phyloP scores from a whole-genome alignment of 192 early-diverging fungal genomes.

The Entomortierella lignicola region DNA sequence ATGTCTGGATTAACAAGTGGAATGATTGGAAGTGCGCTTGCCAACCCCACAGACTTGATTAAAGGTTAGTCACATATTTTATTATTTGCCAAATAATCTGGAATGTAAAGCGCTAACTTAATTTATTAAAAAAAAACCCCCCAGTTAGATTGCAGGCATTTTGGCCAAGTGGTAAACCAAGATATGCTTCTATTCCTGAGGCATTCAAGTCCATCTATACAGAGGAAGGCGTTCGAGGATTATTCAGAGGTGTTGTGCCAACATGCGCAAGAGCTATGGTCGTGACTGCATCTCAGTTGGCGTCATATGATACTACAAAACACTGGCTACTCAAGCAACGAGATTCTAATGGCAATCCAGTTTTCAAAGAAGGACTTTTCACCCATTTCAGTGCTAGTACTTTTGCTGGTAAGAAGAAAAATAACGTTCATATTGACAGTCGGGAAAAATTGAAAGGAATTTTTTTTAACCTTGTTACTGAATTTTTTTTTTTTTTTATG shows the following conservation, averaged over 20 bases:
- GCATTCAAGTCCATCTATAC: slow-evolving; percentile 46
- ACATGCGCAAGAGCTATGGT: slow-evolving; percentile 60
- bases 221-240: slow-evolving; percentile 51
- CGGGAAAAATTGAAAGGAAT: too few relatives aligned
- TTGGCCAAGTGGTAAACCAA: slow-evolving; percentile 44
- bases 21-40: slow-evolving; percentile 50
- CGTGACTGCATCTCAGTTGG: slow-evolving; percentile 62
- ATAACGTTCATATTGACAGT: too few relatives aligned
- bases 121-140: slow-evolving; percentile 2
- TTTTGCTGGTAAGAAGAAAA: slow-evolving; percentile 44
- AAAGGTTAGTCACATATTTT: slow-evolving; percentile 27
- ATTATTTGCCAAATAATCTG: background rate
- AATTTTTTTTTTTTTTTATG: slow-evolving; percentile 4
- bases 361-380: slow-evolving; percentile 51
- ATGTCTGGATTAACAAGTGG: slow-evolving; percentile 51
- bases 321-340: slow-evolving; percentile 49
- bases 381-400: slow-evolving; percentile 55
- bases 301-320: slow-evolving; percentile 64
- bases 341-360: slow-evolving; percentile 3
- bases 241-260: slow-evolving; percentile 62
- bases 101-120: background rate
- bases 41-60: slow-evolving; percentile 57
- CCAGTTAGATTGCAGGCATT: slow-evolving; percentile 54
- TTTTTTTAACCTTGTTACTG: too few relatives aligned
- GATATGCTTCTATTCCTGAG: slow-evolving; percentile 38